Evolutionary conservation across 2,329 filamentous ascomycete species (phyloP), one percentile per base, ranked within the genome.

Genomic region (Colletotrichum tabaci): DNA sequence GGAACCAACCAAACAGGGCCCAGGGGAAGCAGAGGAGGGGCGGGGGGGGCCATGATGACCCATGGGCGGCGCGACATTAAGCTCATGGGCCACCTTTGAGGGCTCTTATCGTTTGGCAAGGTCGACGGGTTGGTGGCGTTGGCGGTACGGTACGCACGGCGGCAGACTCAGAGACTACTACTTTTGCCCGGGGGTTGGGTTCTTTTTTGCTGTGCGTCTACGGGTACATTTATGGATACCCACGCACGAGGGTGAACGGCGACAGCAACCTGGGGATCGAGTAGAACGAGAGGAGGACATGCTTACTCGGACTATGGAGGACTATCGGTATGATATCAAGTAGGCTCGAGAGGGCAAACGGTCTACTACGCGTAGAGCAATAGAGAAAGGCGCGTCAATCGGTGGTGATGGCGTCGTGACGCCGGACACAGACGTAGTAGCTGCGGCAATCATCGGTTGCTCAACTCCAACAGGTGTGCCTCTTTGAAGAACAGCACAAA

Each of bases 41-140:
- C 21, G 26, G 26, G 26, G 5, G 5, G 5, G 26, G 2, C 26
- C 49, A 46, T 21, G 50, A 47, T 23, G 50, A 4, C 23, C 9
- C 49, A 21, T 52, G 47, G 66, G 30, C n/a, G 44, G 46, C 56
- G 61, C 55, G 49, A 72, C 70, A 62, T 71, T 66, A 70, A 69
- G 66, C 67, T 72, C 50, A 70, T 72, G 66, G 66, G 61, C 66
- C 70, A 61, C 35, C 30, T 16, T 44, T 23, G 42, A 66, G 61
- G 70, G 66, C 61, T 71, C 70, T 71, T 72, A 71, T 72, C 66
- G 61, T 58, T 72, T 47, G 47, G 66, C 53, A 64, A 65, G 69
- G 58, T 69, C 47, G 60, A 35, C 44, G 68, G 64, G 52, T 53
- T n/a, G 52, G 61, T 23, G 16, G 46, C 12, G 46, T 42, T 47